Percentiles rank a stretch among this genome's conserved stretches.
Conservation (phyloP, 768 basidiomycete genomes). For the Tricholoma sp. region DNA sequence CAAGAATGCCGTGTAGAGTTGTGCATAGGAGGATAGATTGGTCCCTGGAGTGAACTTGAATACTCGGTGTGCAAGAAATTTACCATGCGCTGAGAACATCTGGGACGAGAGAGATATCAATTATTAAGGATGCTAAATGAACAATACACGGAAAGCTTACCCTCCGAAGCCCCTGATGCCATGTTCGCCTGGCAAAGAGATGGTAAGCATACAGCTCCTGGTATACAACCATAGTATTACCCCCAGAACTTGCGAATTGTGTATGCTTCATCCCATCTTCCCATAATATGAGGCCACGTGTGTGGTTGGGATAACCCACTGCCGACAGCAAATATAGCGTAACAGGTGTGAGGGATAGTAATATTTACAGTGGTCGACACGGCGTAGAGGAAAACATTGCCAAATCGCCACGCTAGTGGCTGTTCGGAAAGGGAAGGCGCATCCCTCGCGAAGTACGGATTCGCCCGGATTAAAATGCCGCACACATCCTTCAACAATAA, state of each 20-base stretch:
- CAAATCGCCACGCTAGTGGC: slow-evolving; percentile 11
- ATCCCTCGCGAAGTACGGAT: slow-evolving; percentile 11
- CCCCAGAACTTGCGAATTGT: slow-evolving; percentile 30
- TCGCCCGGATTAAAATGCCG: slow-evolving; percentile 13
- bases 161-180: slow-evolving; percentile 33
- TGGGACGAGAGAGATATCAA: slow-evolving; percentile 5
- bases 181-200: slow-evolving; percentile 18
- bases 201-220: too few species aligned
- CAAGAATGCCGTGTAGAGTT: slow-evolving; percentile 29
- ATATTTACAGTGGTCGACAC: slow-evolving; percentile 4
- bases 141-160: slow-evolving; percentile 16
- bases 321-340: slow-evolving; percentile 5
- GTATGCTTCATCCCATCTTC: slow-evolving; percentile 20
- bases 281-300: slow-evolving; percentile 29
- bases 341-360: slow-evolving; percentile 1
- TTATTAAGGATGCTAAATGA: background rate
- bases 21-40: slow-evolving; percentile 21
- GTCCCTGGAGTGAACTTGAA: slow-evolving; percentile 21
- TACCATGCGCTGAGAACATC: slow-evolving; percentile 22
- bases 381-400: slow-evolving; percentile 1
- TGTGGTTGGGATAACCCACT: slow-evolving; percentile 16
- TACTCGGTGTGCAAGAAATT: slow-evolving; percentile 17
- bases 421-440: slow-evolving; percentile 4
- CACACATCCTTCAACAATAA: slow-evolving; percentile 19
- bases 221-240: slow-evolving; percentile 7